Base-by-base conservation (phyloP, 306 rosid genomes). In the Fagus sylvatica region DNA sequence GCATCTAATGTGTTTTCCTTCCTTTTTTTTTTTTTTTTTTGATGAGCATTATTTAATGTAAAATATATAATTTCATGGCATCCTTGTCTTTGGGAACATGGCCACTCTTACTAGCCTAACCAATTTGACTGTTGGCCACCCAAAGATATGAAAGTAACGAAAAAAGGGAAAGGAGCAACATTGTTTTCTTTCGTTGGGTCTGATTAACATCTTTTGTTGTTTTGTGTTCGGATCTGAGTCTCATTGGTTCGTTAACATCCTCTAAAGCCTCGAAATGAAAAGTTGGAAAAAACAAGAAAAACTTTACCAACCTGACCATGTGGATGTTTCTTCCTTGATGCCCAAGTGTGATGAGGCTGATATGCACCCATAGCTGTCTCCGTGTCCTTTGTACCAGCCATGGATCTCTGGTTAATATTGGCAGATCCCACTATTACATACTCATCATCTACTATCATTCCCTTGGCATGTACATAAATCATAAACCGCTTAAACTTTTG, bases 401-500 rank as follows among this genome's bases (percentile, higher is more conserved):
- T 72, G 60, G 99, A 95, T 85, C 99, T 88, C 84, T 95, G 99
- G 84, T 95, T 95, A 80, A 95, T 95, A 73, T 95, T 95, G 72
- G 98, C 99, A 81, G 99, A 95, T 76, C 98, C 99, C 51, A 93
- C 41, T 53, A 95, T 87, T 3, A 95, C 88, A 6, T 95, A 95
- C 74, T 95, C 98, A 53, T 95, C 99, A 66, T 95, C 99, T 40
- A 95, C 77, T 9, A 95, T 71, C 97, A 95, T 89, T 65, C 99
- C 99, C 83, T 95, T 95, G 54, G 99, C 96, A 77, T 95, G 99
- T 66, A 95, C 98, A 74, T 93, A 95, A 68, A 95, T 95, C 99
- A 95, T 95, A 75, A 91, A 91, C 33, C 99, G 85, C 32, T 79
- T 74, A 78, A 49, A 37, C 72, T 83, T 82, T 17, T 76, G 73